phyloP scores from a whole-genome alignment of 768 basidiomycete species.

The Collybiopsis confluens region DNA sequence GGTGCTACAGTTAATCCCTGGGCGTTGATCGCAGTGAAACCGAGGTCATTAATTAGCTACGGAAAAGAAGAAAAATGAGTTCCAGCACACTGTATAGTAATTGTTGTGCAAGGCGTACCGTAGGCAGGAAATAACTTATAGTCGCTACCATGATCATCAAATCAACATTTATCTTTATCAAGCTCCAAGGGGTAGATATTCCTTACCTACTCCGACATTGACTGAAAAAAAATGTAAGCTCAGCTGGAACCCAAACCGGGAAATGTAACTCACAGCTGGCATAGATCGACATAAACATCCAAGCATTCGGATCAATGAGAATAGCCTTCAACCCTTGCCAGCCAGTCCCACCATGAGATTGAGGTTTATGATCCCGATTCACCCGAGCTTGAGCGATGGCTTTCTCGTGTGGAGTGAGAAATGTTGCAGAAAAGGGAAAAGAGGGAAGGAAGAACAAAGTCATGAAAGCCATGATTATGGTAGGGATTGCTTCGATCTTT shows the following conservation, averaged over 20 bases:
- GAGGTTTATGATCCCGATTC: conserved; percentile 51
- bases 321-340: conserved; percentile 55
- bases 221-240: conserved; percentile 25
- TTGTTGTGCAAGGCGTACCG: conserved; percentile 29
- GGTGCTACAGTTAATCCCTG: conserved; percentile 58
- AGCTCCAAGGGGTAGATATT: too few species aligned
- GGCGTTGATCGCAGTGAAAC: conserved; percentile 52
- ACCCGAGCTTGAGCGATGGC: conserved; percentile 57
- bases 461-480: conserved; percentile 44
- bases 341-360: conserved; percentile 54
- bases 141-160: conserved; percentile 28
- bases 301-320: conserved; percentile 44
- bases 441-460: conserved; percentile 49
- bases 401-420: conserved; percentile 46
- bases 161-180: too few species aligned
- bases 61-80: not conserved
- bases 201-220: conserved; percentile 40
- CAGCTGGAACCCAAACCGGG: not conserved
- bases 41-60: conserved; percentile 51
- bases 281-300: conserved; percentile 49
- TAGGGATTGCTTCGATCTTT: conserved; percentile 55
- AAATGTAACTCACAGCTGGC: conserved; percentile 39
- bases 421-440: conserved; percentile 51
- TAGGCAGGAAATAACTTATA: conserved; percentile 54
- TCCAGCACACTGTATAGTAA: not conserved